Evolutionary conservation across 352 stramenopile species (phyloP).

Genomic region (Globisporangium lucens): DNA sequence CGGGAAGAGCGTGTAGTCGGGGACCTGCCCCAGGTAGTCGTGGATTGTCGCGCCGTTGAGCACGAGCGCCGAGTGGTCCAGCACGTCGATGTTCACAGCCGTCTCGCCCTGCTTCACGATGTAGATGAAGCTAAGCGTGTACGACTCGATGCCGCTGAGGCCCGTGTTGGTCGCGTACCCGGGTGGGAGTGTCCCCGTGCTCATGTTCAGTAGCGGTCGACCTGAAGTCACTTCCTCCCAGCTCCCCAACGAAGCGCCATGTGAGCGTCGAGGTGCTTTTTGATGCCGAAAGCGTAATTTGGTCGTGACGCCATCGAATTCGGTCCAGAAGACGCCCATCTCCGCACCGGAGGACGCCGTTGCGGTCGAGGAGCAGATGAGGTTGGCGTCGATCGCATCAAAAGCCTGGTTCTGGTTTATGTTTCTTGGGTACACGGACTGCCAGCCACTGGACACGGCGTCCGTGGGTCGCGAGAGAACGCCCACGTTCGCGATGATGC

Average conservation of each 20-base stretch:
- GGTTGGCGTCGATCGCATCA: conserved; percentile 31
- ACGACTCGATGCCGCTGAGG: conserved; percentile 39
- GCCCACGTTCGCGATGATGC: conserved; percentile 12
- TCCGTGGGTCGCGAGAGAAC: conserved; percentile 10
- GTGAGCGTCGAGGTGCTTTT: conserved; percentile 20
- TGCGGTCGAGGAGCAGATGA: conserved; percentile 38
- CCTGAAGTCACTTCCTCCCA: conserved; percentile 44
- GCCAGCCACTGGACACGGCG: conserved; percentile 31
- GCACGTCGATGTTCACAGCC: conserved; percentile 36
- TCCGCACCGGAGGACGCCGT: conserved; percentile 4
- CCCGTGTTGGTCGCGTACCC: conserved; percentile 54
- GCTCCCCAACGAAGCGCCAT: background rate
- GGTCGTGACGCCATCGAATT: conserved; percentile 64
- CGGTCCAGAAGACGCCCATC: conserved; percentile 59
- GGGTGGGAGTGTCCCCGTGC: conserved; percentile 27
- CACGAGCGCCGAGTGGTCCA: conserved; percentile 33
- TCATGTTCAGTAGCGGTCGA: conserved; percentile 40
- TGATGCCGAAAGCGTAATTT: conserved; percentile 63
- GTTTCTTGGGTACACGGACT: conserved; percentile 3
- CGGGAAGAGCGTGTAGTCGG: conserved; percentile 59
- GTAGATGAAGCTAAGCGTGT: conserved; percentile 47
- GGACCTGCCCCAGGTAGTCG: conserved; percentile 37
- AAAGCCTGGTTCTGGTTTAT: conserved; percentile 58
- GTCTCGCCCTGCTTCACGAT: conserved; percentile 39
- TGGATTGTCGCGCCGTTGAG: conserved; percentile 46